Base-by-base conservation (phyloP, 2,329 filamentous ascomycete species). In the Fusarium cyanostomum region DNA sequence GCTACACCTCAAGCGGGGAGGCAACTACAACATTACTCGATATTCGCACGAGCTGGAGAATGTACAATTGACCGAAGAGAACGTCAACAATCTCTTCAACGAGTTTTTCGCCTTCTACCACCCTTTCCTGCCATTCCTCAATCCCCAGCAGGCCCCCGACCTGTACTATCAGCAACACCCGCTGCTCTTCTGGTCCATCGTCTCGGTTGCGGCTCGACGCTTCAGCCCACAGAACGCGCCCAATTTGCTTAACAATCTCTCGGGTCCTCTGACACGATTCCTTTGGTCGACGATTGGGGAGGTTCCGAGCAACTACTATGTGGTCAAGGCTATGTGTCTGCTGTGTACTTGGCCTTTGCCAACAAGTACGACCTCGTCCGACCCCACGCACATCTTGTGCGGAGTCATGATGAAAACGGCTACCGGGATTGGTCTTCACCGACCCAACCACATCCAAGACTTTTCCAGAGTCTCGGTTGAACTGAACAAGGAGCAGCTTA, bases 331-430 rank as follows among this genome's bases (percentile, higher is more conserved):
- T 3, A 81, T 94, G 67, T 93, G 90, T 71, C 77, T 95, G 54
- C 77, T 94, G 37, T 94, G 91, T 74, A 91, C 89, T 6, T 95
- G 91, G 91, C 91, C 92, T 7, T 77, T 94, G 33, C 92, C 92
- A 1, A 92, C 89, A n/a, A 92, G 89, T 75, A 92, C 89, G 6
- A 92, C 90, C 1, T 89, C 89, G 7, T 88, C 89, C 8, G 92
- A 95, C 67, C 90, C 91, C 3, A 94, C 91, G 2, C 92, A 94
- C 72, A 93, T 92, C 73, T 80, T 94, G 15, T 89, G 89, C 67
- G 91, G 92, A 49, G 86, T 92, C 60, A 92, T 94, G 90, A 93
- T 94, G 86, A 92, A 94, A 78, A 87, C 91, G 18, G 92, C 92
- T 8, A 93, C 92, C 65, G 91, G 92, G 65, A 92, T 94, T 67